phyloP scores from a whole-genome alignment of 2,329 filamentous ascomycete species.

The Fusarium caatingaense region DNA sequence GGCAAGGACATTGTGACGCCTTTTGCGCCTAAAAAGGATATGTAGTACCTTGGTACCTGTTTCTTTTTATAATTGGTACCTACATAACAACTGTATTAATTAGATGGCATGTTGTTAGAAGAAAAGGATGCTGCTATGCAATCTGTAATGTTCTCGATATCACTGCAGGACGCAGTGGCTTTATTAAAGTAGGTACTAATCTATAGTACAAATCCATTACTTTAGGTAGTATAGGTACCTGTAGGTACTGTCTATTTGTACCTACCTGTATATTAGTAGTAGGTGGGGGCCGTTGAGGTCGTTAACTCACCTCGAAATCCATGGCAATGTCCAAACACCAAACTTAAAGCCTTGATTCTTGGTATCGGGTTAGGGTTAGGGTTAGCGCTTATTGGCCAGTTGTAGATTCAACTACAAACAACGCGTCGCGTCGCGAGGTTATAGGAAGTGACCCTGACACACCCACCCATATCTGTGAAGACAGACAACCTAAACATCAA shows the following conservation, averaged over 20 bases:
- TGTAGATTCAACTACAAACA: conserved; percentile 7
- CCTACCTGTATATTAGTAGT: neutral
- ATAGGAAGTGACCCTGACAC: neutral
- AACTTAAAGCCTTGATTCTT: neutral
- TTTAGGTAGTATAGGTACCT: too few relatives aligned
- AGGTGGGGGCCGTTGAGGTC: neutral
- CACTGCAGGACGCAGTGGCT: neutral
- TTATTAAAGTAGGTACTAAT: neutral
- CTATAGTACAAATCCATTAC: too few relatives aligned
- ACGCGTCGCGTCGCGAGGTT: neutral
- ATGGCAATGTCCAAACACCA: conserved; percentile 17
- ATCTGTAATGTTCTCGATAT: neutral
- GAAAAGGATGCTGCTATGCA: neutral
- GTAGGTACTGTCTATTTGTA: neutral
- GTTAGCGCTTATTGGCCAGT: conserved; percentile 13
- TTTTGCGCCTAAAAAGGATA: conserved; percentile 43
- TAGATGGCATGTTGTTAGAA: neutral
- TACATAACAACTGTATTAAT: neutral
- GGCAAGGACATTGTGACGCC: conserved; percentile 56
- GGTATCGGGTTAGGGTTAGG: conserved; percentile 40
- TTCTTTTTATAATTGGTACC: neutral
- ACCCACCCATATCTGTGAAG: neutral
- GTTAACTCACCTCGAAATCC: neutral
- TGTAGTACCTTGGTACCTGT: conserved; percentile 18
- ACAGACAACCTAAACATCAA: conserved; percentile 26